These are phyloP conservation scores for Cladosporium sp. DNA, from an alignment of 2,329 filamentous ascomycete species.

Conservation along the genomic window DNA sequence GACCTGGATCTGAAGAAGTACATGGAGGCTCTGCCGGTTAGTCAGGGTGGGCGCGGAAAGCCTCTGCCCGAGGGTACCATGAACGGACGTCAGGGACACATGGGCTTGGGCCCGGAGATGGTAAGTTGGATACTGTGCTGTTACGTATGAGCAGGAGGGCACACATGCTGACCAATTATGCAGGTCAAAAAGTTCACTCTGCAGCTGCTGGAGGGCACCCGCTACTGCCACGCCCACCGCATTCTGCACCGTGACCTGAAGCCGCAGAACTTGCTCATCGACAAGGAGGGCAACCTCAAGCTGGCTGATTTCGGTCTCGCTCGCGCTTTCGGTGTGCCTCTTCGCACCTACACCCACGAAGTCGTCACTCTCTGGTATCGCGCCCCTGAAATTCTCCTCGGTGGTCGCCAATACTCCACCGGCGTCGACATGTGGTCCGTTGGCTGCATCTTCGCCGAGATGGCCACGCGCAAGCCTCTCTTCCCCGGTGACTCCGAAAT, in stretches of 20 bases:
- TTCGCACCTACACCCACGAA: constrained; percentile 90
- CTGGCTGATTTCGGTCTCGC: constrained; percentile 86
- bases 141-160: neutral
- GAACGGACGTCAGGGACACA: constrained; percentile 54
- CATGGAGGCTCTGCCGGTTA: constrained; percentile 83
- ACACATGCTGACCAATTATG: neutral
- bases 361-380: constrained; percentile 94
- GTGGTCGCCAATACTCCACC: constrained; percentile 86
- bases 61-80: constrained; percentile 65
- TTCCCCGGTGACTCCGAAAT: constrained; percentile 92
- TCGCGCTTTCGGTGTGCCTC: constrained; percentile 81
- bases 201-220: constrained; percentile 75
- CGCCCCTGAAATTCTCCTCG: constrained; percentile 81
- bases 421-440: constrained; percentile 96
- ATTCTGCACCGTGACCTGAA: constrained; percentile 85
- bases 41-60: constrained; percentile 78
- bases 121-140: constrained; percentile 14
- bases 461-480: constrained; percentile 88
- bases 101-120: constrained; percentile 72
- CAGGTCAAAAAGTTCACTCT: constrained; percentile 84
- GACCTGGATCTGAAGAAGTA: constrained; percentile 92
- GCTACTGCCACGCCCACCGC: constrained; percentile 83
- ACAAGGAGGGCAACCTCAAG: constrained; percentile 82
- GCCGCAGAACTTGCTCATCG: constrained; percentile 83
- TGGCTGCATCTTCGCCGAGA: constrained; percentile 91